These are phyloP conservation scores for Dryadomyces quercus-mongolicae DNA, from an alignment of 2,329 filamentous ascomycete species.

Conservation along the genomic window DNA sequence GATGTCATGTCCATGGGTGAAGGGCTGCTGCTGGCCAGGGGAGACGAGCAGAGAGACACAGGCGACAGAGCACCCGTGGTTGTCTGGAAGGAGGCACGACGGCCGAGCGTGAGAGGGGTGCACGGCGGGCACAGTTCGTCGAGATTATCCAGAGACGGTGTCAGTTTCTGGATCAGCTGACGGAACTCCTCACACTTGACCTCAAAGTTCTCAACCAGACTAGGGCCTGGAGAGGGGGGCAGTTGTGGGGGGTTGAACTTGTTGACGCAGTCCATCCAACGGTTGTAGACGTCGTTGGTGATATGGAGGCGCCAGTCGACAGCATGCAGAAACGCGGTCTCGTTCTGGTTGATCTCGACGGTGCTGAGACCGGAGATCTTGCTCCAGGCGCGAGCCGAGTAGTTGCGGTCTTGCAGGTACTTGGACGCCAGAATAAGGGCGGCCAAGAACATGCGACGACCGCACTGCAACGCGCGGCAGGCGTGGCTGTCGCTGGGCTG, in stretches of 20 bases:
- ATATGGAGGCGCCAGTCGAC: conserved; percentile 95
- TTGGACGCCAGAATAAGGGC: conserved; percentile 94
- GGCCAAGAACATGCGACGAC: conserved; percentile 92
- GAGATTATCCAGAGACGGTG: conserved; percentile 46
- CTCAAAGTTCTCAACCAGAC: conserved; percentile 22
- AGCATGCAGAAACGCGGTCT: conserved; percentile 79
- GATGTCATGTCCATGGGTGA: conserved; percentile 21
- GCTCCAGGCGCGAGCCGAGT: conserved; percentile 94
- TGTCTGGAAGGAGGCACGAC: conserved; percentile 8
- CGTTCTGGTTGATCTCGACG: conserved; percentile 91
- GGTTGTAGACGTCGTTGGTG: conserved; percentile 74
- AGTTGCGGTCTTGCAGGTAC: conserved; percentile 95
- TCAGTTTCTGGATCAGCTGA: conserved; percentile 42
- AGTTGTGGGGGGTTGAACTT: conserved; percentile 62
- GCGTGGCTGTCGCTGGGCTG: conserved; percentile 61
- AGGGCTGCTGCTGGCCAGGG: conserved; percentile 4
- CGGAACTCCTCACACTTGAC: conserved; percentile 45
- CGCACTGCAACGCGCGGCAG: conserved; percentile 79
- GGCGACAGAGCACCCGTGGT: conserved; percentile 6
- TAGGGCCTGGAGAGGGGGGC: conserved; percentile 32
- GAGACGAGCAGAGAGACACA: conserved; percentile 10
- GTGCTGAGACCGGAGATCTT: conserved; percentile 97
- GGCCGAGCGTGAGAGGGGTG: conserved; percentile 14
- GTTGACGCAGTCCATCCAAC: conserved; percentile 87
- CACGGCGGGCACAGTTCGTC: conserved; percentile 32